Base-by-base conservation (phyloP, 805 yeast genomes). In the Ogataea trehalophila region DNA sequence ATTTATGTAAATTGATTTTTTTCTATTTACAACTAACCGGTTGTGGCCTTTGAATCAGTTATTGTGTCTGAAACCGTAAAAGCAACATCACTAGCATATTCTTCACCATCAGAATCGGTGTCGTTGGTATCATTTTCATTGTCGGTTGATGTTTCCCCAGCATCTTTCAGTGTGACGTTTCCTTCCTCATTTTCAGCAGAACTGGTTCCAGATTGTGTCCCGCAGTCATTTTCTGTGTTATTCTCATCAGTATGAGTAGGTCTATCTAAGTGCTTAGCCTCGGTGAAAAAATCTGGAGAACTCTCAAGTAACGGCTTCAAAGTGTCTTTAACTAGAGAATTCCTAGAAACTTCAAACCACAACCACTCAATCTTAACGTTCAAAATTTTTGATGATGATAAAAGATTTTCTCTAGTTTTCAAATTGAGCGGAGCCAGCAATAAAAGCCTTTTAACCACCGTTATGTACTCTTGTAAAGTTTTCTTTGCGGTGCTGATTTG, bases 341-440 rank as follows among this genome's bases (percentile, higher is more conserved):
- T 69, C 42, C 78, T 69, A 46, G 74, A 70, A 14, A 73, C 63
- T 48, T 83, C 85, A 48, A 74, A 74, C 72, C 81, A 73, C 35
- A 76, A 62, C 80, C 81, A 77, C 49, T 80, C 83, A 40, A 82
- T 60, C 50, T 76, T 74, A 23, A 78, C 71, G n/a, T 74, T 70
- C 50, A 79, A 60, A 48, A 73, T 67, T 39, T 75, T 73, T 18
- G 76, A 72, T 3, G 79, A 70, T 26, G 66, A 62, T 13, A 69
- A 60, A 18, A 84, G 51, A 5, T 65, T 58, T 18, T 79, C 85
- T 42, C 76, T 69, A 1, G 87, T 80, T 45, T 74, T 76, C 3
- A 67, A 63, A 33, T 71, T 71, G 29, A 85, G 66, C 1, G 91
- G 91, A 14, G 83, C 74, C 37, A 80, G 64, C 18, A 73, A 61